Evolutionary conservation across 2,329 filamentous ascomycete species (phyloP).

Genomic region (Podosphaera xanthii): DNA sequence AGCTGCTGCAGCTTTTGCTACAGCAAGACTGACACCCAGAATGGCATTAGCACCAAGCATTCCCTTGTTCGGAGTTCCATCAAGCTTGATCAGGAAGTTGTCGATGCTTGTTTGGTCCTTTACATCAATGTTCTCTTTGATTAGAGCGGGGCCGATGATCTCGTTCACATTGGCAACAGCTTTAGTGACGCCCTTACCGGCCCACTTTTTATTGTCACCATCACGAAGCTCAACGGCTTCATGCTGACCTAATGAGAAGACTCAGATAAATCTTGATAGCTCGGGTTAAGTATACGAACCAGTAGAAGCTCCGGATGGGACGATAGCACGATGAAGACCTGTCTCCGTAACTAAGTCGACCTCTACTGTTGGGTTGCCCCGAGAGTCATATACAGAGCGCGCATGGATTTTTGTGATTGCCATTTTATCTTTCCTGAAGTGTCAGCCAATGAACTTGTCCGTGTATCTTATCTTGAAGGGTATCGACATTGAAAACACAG

Average conservation of each 20-base stretch:
- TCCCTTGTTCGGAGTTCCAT: constrained; percentile 69
- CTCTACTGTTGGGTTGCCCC: constrained; percentile 94
- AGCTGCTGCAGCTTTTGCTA: constrained; percentile 74
- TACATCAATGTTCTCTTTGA: constrained; percentile 63
- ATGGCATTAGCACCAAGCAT: constrained; percentile 78
- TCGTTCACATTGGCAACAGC: constrained; percentile 73
- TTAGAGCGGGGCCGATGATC: constrained; percentile 56
- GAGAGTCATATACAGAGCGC: constrained; percentile 95
- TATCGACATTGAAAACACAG: too few species aligned
- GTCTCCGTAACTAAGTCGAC: constrained; percentile 93
- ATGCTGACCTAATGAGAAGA: constrained; percentile 42
- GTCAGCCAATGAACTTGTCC: too few species aligned
- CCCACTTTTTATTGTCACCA: constrained; percentile 70
- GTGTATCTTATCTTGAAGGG: too few species aligned
- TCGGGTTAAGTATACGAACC: constrained; percentile 29
- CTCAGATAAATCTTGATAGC: constrained; percentile 7
- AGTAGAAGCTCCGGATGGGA: constrained; percentile 89
- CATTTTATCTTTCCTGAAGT: constrained; percentile 33
- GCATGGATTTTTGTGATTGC: constrained; percentile 75
- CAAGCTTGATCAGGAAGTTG: constrained; percentile 65
- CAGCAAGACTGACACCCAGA: constrained; percentile 60
- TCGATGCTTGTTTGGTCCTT: constrained; percentile 73
- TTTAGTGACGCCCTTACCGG: constrained; percentile 69
- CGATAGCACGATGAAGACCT: constrained; percentile 90
- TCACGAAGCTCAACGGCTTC: constrained; percentile 83